Evolutionary conservation across 768 basidiomycete species (phyloP).

Genomic region (Leucocoprinus sp.): DNA sequence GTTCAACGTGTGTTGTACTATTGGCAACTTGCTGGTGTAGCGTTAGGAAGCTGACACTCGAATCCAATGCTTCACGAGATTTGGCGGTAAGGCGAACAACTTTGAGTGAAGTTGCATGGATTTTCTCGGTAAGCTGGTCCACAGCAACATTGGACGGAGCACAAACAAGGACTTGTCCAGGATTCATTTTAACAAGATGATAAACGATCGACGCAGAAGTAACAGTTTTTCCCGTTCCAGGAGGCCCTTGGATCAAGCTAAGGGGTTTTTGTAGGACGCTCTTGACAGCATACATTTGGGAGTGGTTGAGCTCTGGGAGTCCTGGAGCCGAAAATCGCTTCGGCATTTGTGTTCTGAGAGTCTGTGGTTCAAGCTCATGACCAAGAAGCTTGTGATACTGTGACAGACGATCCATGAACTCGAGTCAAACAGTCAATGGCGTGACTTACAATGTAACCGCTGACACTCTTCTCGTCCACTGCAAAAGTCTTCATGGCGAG

Average conservation of each 20-base stretch:
- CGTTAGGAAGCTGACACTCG: conserved; percentile 89
- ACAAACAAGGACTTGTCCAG: conserved; percentile 96
- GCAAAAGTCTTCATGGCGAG: conserved; percentile 99
- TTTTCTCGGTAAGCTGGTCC: conserved; percentile 98
- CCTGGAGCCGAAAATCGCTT: conserved; percentile 97
- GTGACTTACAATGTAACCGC: conserved; percentile 87
- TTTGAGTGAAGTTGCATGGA: conserved; percentile 97
- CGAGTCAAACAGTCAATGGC: background rate
- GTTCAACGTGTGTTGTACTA: conserved; percentile 89
- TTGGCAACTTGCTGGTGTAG: conserved; percentile 97
- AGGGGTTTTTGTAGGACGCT: conserved; percentile 97
- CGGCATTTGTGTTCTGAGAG: conserved; percentile 86
- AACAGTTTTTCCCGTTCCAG: conserved; percentile 98
- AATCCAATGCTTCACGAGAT: conserved; percentile 95
- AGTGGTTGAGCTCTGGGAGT: conserved; percentile 96
- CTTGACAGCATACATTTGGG: conserved; percentile 99
- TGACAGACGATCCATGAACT: conserved; percentile 3
- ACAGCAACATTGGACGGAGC: conserved; percentile 99
- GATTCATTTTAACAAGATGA: conserved; percentile 99
- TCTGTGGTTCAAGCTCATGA: conserved; percentile 94
- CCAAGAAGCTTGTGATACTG: conserved; percentile 98
- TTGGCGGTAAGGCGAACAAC: conserved; percentile 97
- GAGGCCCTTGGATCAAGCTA: conserved; percentile 96
- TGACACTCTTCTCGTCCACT: conserved; percentile 98
- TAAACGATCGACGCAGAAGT: conserved; percentile 99